These are phyloP conservation scores for Zymoseptoria pseudotritici DNA, from an alignment of 2,329 filamentous ascomycete species.

Conservation along the genomic window DNA sequence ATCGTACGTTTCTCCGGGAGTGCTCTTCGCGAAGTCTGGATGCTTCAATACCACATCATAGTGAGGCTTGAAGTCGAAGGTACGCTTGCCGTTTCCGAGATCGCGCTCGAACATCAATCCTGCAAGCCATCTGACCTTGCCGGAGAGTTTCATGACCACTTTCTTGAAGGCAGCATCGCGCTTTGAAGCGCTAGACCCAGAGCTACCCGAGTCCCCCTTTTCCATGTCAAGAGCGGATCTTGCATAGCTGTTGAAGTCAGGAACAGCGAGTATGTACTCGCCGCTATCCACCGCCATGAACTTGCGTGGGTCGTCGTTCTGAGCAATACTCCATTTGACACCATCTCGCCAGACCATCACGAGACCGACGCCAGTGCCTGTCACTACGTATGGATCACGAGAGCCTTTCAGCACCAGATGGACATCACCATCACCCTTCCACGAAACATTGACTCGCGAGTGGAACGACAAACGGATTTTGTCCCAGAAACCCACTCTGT, in stretches of 20 bases:
- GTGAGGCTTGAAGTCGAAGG: constrained; percentile 84
- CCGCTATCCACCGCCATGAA: constrained; percentile 96
- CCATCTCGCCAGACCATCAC: constrained; percentile 98
- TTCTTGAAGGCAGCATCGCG: constrained; percentile 89
- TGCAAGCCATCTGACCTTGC: constrained; percentile 86
- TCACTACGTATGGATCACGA: constrained; percentile 87
- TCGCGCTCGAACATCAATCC: constrained; percentile 90
- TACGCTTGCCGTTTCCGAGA: constrained; percentile 61
- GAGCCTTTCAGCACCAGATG: constrained; percentile 84
- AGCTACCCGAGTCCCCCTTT: constrained; percentile 49
- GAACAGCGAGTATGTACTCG: constrained; percentile 88
- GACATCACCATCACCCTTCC: constrained; percentile 93
- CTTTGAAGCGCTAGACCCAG: constrained; percentile 57
- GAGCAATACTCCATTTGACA: constrained; percentile 78
- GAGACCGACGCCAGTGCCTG: constrained; percentile 86
- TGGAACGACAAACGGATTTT: constrained; percentile 94
- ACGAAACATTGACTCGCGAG: constrained; percentile 78
- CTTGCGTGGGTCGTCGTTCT: constrained; percentile 76
- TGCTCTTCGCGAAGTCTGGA: constrained; percentile 60
- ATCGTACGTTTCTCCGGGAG: constrained; percentile 60
- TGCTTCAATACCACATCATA: constrained; percentile 85
- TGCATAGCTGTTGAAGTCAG: constrained; percentile 85
- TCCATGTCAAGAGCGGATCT: constrained; percentile 52
- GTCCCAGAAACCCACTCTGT: constrained; percentile 96
- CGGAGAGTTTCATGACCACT: constrained; percentile 96